Conservation (phyloP, 345 rosid species). For the Populus tremula region DNA sequence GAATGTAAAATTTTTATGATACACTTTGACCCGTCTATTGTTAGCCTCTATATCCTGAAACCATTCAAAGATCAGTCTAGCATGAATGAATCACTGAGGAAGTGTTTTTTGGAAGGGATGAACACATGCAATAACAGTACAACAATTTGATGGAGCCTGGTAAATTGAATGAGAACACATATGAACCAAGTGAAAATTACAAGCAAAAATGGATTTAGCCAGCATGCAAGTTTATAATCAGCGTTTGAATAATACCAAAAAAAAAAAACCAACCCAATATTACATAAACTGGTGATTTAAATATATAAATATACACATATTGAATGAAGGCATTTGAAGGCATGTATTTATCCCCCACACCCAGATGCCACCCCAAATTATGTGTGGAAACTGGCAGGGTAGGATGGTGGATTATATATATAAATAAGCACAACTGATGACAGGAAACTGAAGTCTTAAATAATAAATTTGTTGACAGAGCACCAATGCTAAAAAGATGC, state of each 20-base stretch:
- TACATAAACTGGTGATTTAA: neutral
- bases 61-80: constrained; percentile 14
- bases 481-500: neutral
- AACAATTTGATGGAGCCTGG: neutral
- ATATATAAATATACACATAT: neutral
- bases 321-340: neutral
- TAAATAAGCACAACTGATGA: too few relatives aligned
- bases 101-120: neutral
- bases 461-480: neutral
- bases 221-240: neutral
- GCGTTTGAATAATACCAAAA: neutral
- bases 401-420: too few relatives aligned
- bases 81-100: neutral
- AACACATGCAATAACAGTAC: neutral
- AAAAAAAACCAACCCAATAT: neutral
- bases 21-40: constrained; percentile 59
- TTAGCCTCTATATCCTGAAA: constrained; percentile 83
- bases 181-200: neutral
- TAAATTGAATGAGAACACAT: neutral
- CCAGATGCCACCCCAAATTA: neutral
- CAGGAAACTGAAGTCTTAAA: neutral
- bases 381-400: neutral
- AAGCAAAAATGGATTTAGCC: neutral
- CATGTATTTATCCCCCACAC: too few relatives aligned
- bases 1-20: constrained; percentile 34